Conservation (phyloP, 2,329 filamentous ascomycete genomes). For the Penicillium sp. region DNA sequence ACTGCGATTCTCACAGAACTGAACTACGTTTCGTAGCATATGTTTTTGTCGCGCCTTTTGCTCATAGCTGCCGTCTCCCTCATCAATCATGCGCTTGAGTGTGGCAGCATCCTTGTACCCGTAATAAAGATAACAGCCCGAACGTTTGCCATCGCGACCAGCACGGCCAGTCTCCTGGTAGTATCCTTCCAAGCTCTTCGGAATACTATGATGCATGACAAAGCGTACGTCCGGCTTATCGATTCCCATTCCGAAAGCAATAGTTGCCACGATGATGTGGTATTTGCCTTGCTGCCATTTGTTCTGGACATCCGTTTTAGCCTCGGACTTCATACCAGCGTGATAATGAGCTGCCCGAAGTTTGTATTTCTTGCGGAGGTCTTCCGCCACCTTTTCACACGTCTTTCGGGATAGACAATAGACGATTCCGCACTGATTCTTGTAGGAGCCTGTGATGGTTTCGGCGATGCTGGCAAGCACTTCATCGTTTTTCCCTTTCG, state of each 20-base stretch:
- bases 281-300: constrained; percentile 74
- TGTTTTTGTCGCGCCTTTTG: constrained; percentile 78
- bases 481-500: constrained; percentile 59
- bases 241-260: constrained; percentile 99
- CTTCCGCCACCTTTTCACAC: constrained; percentile 71
- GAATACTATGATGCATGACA: constrained; percentile 86
- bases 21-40: constrained; percentile 79
- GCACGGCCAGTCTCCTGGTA: constrained; percentile 97
- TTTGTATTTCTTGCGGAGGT: constrained; percentile 54
- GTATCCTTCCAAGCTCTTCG: constrained; percentile 94
- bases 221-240: constrained; percentile 96
- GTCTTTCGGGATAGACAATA: constrained; percentile 83
- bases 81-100: constrained; percentile 73
- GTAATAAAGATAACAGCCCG: constrained; percentile 87
- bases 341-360: constrained; percentile 83
- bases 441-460: constrained; percentile 64
- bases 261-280: constrained; percentile 93
- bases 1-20: constrained; percentile 81
- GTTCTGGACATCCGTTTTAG: constrained; percentile 66
- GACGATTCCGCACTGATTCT: constrained; percentile 74
- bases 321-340: constrained; percentile 62
- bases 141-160: constrained; percentile 79
- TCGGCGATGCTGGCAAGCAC: constrained; percentile 49
- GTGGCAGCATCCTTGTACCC: constrained; percentile 68
- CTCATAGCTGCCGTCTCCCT: constrained; percentile 67